Conservation (phyloP, 768 basidiomycete genomes). For the Leccinum subgranulosum region DNA sequence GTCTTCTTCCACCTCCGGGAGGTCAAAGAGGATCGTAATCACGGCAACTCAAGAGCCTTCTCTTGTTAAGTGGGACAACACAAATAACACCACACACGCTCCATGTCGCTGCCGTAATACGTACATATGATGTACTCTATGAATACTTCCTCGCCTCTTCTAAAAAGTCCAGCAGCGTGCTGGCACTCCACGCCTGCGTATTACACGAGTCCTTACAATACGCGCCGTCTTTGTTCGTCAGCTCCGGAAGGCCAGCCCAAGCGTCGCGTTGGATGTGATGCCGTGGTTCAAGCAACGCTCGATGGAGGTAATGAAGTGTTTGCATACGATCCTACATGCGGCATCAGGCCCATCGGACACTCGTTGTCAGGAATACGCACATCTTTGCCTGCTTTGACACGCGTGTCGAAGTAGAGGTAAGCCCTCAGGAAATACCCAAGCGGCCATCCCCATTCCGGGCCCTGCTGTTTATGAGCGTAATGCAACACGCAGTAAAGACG, state of each 20-base stretch:
- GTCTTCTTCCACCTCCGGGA: constrained; percentile 12
- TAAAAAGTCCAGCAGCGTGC: constrained; percentile 87
- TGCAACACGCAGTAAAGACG: neutral
- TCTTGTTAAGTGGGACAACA: constrained; percentile 1
- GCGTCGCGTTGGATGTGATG: constrained; percentile 73
- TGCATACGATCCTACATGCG: constrained; percentile 53
- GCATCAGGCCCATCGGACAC: neutral
- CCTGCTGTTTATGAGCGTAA: constrained; percentile 41
- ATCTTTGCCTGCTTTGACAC: constrained; percentile 61
- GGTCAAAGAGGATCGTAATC: neutral
- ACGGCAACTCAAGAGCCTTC: neutral
- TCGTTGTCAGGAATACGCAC: constrained; percentile 41
- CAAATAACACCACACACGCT: constrained; percentile 29
- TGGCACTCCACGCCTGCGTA: constrained; percentile 96
- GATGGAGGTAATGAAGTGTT: constrained; percentile 80
- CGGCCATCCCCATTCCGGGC: constrained; percentile 95
- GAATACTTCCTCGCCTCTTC: constrained; percentile 49
- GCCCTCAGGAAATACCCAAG: constrained; percentile 94
- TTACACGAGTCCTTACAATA: constrained; percentile 86
- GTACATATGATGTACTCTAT: constrained; percentile 9
- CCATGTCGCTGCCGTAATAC: neutral
- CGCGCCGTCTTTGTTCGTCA: constrained; percentile 81
- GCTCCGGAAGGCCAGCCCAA: constrained; percentile 93
- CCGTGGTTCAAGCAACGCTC: constrained; percentile 65
- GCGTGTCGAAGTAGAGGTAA: constrained; percentile 83